Conservation (phyloP, 805 yeast genomes). For the Wickerhamomyces pijperi region DNA sequence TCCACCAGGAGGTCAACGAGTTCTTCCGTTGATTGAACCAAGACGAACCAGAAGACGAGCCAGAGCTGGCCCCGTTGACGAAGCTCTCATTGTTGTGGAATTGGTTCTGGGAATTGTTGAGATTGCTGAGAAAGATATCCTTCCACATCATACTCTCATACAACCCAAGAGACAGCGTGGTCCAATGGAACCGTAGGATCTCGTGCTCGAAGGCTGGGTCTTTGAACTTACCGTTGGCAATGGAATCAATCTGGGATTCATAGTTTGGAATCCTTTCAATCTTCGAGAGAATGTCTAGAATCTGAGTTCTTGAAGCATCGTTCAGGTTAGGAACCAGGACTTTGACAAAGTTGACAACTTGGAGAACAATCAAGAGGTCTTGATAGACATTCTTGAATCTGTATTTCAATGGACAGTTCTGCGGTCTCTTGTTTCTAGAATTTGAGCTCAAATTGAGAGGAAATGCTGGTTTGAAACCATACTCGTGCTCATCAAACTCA, state of each 20-base stretch:
- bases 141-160: conserved; percentile 59
- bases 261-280: conserved; percentile 28
- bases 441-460: conserved; percentile 53
- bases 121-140: conserved; percentile 30
- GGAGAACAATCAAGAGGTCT: conserved; percentile 30
- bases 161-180: conserved; percentile 60
- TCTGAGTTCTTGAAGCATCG: conserved; percentile 14
- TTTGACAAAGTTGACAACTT: conserved; percentile 20
- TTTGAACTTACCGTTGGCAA: conserved; percentile 28
- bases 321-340: conserved; percentile 20
- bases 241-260: conserved; percentile 13
- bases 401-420: conserved; percentile 32
- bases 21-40: conserved; percentile 17
- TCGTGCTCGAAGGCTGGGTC: conserved; percentile 25
- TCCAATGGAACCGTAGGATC: conserved; percentile 54
- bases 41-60: background rate
- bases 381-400: conserved; percentile 39
- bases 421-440: conserved; percentile 42
- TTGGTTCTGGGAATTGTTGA: conserved; percentile 15
- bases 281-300: conserved; percentile 24
- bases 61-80: conserved; percentile 1
- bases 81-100: conserved; percentile 3
- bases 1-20: background rate
- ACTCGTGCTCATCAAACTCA: conserved; percentile 19
- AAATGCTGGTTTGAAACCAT: conserved; percentile 34